phyloP scores from a whole-genome alignment of 106 monocot species.

The Chionographis japonica region DNA sequence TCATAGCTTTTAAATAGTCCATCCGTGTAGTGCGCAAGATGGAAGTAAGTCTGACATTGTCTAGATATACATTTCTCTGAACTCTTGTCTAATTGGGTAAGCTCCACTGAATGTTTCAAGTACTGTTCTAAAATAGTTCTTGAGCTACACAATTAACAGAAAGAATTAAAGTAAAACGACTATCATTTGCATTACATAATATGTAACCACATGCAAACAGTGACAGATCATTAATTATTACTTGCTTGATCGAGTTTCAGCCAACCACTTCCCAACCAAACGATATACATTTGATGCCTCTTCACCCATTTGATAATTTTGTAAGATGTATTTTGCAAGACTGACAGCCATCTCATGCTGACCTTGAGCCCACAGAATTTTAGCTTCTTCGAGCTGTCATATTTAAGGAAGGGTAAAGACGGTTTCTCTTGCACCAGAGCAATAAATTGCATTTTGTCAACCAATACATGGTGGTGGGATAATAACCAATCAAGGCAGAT shows the following conservation, averaged over 20 bases:
- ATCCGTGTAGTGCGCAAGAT: slow-evolving; percentile 93
- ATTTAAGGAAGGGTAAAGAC: neutral
- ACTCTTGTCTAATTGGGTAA: slow-evolving; percentile 40
- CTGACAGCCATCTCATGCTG: slow-evolving; percentile 88
- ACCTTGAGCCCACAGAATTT: slow-evolving; percentile 79
- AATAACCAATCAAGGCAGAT: too few species aligned
- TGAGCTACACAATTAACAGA: slow-evolving; percentile 47
- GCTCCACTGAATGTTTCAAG: slow-evolving; percentile 73
- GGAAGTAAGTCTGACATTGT: slow-evolving; percentile 72
- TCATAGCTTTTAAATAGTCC: slow-evolving; percentile 86
- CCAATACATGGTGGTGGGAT: too few species aligned
- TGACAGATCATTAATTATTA: slow-evolving; percentile 24
- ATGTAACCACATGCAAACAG: neutral
- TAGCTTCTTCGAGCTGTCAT: slow-evolving; percentile 96
- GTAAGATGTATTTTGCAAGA: slow-evolving; percentile 69
- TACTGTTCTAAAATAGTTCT: slow-evolving; percentile 90
- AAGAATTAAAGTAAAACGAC: slow-evolving; percentile 1
- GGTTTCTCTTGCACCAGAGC: too few species aligned
- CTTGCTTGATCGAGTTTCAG: slow-evolving; percentile 96
- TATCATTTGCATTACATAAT: neutral
- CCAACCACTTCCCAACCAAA: slow-evolving; percentile 94
- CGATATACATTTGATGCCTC: slow-evolving; percentile 70
- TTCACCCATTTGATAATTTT: slow-evolving; percentile 56
- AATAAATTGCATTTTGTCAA: too few species aligned
- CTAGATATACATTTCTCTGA: slow-evolving; percentile 38